Conservation (phyloP, 306 rosid genomes). For the Casuarina cunninghamiana region DNA sequence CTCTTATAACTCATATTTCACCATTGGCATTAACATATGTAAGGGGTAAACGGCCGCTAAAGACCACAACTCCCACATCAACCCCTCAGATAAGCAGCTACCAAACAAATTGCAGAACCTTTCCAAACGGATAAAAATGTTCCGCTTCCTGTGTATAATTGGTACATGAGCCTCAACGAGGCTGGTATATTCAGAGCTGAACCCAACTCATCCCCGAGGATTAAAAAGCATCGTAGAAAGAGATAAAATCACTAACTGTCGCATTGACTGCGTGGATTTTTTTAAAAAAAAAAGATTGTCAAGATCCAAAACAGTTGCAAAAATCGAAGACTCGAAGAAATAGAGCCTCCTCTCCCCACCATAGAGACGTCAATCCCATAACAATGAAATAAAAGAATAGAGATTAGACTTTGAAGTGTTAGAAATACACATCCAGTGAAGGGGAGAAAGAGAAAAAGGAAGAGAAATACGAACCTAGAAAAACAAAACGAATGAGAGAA, state of each 20-base stretch:
- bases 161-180: background rate
- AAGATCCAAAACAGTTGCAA: background rate
- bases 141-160: background rate
- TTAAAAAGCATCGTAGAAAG: background rate
- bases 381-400: background rate
- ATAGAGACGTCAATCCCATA: background rate
- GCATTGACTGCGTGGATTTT: background rate
- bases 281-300: background rate
- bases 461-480: background rate
- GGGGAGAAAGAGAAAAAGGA: background rate
- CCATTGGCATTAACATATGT: background rate
- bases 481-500: background rate
- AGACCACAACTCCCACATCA: background rate
- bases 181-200: background rate
- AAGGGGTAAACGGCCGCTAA: too few relatives aligned
- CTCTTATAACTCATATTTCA: background rate
- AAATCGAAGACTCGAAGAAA: background rate
- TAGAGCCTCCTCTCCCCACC: background rate
- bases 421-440: background rate
- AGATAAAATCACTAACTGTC: background rate
- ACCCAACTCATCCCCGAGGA: background rate
- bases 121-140: too few relatives aligned
- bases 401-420: too few relatives aligned
- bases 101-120: background rate
- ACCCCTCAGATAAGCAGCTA: background rate